Evolutionary conservation across 1,284 basidiomycete genomes (phyloP).

Genomic region (Vanrija pseudolonga): DNA sequence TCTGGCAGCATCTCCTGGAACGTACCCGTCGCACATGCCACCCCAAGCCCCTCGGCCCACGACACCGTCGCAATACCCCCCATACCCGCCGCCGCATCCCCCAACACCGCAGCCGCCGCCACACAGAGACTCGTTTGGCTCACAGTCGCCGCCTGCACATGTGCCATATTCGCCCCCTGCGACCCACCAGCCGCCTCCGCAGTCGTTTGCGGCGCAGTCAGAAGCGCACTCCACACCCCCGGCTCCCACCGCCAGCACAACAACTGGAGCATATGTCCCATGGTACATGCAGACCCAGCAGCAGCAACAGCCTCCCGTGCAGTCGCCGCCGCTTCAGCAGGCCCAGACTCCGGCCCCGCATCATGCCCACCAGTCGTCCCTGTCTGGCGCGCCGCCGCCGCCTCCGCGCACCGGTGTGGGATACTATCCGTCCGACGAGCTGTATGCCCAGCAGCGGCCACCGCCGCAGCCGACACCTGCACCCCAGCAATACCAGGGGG

Average conservation of each 20-base stretch:
- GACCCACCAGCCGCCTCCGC: not conserved
- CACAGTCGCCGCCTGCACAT: not conserved
- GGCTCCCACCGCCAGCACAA: constrained; percentile 5
- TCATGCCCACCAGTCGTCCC: no score
- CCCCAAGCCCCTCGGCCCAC: not conserved
- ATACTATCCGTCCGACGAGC: constrained; percentile 46
- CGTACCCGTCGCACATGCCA: not conserved
- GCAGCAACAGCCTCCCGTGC: constrained; percentile 15
- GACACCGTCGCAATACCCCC: not conserved
- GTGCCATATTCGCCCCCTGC: not conserved
- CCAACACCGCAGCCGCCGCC: not conserved
- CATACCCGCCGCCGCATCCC: not conserved
- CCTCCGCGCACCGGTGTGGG: constrained; percentile 23
- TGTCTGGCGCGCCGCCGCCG: constrained; percentile 11
- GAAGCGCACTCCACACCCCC: constrained; percentile 1
- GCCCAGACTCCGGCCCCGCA: not conserved
- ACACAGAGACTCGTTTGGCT: not conserved
- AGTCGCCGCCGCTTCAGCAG: constrained; percentile 17
- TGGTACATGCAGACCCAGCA: constrained; percentile 44
- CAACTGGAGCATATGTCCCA: constrained; percentile 33
- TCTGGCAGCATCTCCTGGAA: not conserved
- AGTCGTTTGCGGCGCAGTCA: not conserved
- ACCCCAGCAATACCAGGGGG: constrained; percentile 1
- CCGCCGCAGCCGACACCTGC: not conserved
- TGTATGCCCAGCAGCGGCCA: constrained; percentile 27